phyloP scores from a whole-genome alignment of 1,284 basidiomycete genomes.

The Apiotrichum akiyoshidainum region DNA sequence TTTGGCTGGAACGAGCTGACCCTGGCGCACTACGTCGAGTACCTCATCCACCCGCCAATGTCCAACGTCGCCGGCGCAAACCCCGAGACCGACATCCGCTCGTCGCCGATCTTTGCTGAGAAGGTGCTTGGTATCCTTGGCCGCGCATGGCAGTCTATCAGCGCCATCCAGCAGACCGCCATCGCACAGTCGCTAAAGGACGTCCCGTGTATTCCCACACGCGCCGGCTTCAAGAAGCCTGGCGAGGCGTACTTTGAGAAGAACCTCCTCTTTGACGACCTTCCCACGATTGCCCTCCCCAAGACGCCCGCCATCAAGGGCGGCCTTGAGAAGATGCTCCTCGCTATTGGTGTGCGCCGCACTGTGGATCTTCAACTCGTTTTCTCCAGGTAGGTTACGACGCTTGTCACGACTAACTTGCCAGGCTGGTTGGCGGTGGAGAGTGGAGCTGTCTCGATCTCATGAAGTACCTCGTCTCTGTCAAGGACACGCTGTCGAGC shows the following conservation, averaged over 20 bases:
- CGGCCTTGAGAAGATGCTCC: constrained; percentile 70
- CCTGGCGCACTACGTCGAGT: constrained; percentile 70
- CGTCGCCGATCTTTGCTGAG: constrained; percentile 75
- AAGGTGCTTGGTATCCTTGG: constrained; percentile 69
- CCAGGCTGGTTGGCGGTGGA: constrained; percentile 54
- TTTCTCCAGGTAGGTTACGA: constrained; percentile 64
- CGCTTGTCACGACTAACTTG: constrained; percentile 1
- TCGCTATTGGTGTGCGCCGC: constrained; percentile 76
- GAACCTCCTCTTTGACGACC: constrained; percentile 81
- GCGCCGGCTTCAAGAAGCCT: constrained; percentile 70
- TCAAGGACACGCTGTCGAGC: constrained; percentile 65
- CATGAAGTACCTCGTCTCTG: constrained; percentile 84
- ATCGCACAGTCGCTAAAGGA: constrained; percentile 61
- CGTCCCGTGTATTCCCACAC: constrained; percentile 79
- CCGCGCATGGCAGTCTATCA: constrained; percentile 71
- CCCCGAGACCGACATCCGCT: constrained; percentile 64
- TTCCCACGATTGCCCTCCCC: constrained; percentile 75
- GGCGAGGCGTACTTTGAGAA: constrained; percentile 81
- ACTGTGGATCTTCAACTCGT: constrained; percentile 87
- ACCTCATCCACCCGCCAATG: constrained; percentile 59
- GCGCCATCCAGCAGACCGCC: constrained; percentile 60
- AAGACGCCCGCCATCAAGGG: constrained; percentile 68
- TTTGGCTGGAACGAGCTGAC: constrained; percentile 82
- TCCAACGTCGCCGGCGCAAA: constrained; percentile 48
- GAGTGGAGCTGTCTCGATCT: constrained; percentile 54